Conservation (phyloP, 2,329 filamentous ascomycete genomes). For the Trichoderma asperellum region DNA sequence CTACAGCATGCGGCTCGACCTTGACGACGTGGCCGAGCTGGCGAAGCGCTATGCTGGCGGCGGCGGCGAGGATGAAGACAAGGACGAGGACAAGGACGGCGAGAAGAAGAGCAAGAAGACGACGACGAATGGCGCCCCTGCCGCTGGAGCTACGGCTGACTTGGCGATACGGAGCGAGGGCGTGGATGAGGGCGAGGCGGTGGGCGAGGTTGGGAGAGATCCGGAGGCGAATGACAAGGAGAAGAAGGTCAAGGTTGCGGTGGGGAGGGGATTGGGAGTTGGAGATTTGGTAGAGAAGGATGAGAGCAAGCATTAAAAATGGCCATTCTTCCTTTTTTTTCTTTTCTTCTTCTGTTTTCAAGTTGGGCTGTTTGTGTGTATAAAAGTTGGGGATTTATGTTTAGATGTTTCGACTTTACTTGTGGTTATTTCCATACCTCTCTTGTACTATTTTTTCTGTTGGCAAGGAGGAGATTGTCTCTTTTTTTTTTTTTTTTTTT, state of each 20-base stretch:
- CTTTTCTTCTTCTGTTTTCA: neutral
- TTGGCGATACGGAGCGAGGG: slow-evolving; percentile 46
- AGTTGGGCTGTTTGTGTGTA: slow-evolving; percentile 1
- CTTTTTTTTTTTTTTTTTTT: neutral
- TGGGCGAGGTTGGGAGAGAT: slow-evolving; percentile 66
- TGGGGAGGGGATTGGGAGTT: slow-evolving; percentile 79
- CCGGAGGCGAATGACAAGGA: slow-evolving; percentile 48
- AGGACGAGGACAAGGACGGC: slow-evolving; percentile 40
- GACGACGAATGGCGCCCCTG: slow-evolving; percentile 33
- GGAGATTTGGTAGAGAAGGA: slow-evolving; percentile 75
- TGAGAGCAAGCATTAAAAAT: slow-evolving; percentile 50
- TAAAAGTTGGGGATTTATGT: neutral
- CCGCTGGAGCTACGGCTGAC: slow-evolving; percentile 34
- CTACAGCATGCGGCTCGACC: slow-evolving; percentile 88
- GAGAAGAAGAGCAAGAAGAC: slow-evolving; percentile 45
- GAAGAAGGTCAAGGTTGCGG: slow-evolving; percentile 81
- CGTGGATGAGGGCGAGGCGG: slow-evolving; percentile 70
- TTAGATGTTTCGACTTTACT: neutral
- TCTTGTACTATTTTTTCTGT: neutral
- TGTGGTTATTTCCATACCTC: neutral
- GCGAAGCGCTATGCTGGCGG: slow-evolving; percentile 46
- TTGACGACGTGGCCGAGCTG: slow-evolving; percentile 62
- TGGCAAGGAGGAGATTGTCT: neutral
- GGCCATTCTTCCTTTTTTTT: neutral
- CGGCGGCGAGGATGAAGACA: slow-evolving; percentile 42